Percentiles rank a stretch among this genome's conserved stretches.
phyloP scores from a whole-genome alignment of 2,329 filamentous ascomycete genomes.

The Diaporthe australafricana region DNA sequence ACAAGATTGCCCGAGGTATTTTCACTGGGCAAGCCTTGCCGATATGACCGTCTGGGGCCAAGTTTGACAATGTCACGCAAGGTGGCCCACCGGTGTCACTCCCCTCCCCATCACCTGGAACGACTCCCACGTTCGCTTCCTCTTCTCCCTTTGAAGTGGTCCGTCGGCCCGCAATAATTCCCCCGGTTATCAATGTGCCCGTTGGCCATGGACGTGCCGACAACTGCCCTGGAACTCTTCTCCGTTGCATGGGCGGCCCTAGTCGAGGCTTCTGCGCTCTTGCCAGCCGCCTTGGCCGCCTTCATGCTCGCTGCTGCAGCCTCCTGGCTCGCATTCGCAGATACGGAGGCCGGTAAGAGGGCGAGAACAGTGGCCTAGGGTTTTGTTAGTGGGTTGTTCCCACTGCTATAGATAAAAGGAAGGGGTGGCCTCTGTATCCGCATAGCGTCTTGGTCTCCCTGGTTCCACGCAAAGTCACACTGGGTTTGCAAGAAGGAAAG shows the following conservation, averaged over 20 bases:
- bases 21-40: not conserved
- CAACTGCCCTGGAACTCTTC: conserved; percentile 28
- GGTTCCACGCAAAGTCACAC: not conserved
- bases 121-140: not conserved
- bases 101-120: not conserved
- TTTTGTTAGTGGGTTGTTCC: not conserved
- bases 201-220: conserved; percentile 24
- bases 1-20: not conserved
- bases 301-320: conserved; percentile 25
- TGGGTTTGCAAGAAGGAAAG: not conserved
- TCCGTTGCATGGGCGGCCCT: conserved; percentile 22
- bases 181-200: conserved; percentile 25
- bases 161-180: conserved; percentile 13
- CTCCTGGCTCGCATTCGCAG: conserved; percentile 28
- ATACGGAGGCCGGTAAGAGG: conserved; percentile 21
- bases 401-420: not conserved
- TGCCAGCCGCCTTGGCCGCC: conserved; percentile 21
- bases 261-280: conserved; percentile 24
- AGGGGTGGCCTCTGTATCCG: not conserved
- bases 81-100: not conserved
- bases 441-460: not conserved
- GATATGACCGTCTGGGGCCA: not conserved
- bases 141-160: conserved; percentile 11
- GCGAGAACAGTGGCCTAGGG: conserved; percentile 21
- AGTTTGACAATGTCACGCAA: not conserved